A percentile compares a stretch with the other conserved stretches of the same genome.
Conservation (phyloP, 768 basidiomycete genomes). For the Fomitopsis serialis region DNA sequence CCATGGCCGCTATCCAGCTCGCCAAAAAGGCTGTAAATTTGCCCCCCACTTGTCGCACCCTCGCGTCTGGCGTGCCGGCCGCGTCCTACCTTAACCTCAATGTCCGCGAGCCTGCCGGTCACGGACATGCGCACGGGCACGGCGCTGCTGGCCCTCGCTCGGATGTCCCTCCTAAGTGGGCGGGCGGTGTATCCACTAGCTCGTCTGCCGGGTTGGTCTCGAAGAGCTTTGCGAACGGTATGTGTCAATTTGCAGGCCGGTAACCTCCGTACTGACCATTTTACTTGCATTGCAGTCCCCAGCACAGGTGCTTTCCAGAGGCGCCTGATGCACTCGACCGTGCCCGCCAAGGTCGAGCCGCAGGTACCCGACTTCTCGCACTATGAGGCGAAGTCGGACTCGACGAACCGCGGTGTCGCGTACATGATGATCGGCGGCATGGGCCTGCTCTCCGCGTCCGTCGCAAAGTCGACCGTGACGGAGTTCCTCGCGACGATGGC, state of each 20-base stretch:
- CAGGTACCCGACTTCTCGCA: slow-evolving; percentile 85
- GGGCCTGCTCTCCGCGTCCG: slow-evolving; percentile 90
- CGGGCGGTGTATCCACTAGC: slow-evolving; percentile 46
- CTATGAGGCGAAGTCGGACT: slow-evolving; percentile 68
- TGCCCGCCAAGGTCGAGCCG: slow-evolving; percentile 60
- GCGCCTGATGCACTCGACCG: slow-evolving; percentile 76
- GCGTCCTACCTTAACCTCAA: slow-evolving; percentile 73
- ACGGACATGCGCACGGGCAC: slow-evolving; percentile 52
- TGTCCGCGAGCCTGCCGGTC: slow-evolving; percentile 53
- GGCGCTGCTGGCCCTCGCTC: slow-evolving; percentile 48
- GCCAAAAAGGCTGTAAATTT: slow-evolving; percentile 81
- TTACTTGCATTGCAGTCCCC: slow-evolving; percentile 34
- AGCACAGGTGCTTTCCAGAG: slow-evolving; percentile 52
- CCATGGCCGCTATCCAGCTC: slow-evolving; percentile 68
- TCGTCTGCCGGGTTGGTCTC: slow-evolving; percentile 53
- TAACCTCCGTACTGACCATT: neutral
- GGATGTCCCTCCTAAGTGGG: slow-evolving; percentile 60
- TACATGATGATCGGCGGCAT: slow-evolving; percentile 91
- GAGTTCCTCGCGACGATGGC: slow-evolving; percentile 96
- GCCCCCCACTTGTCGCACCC: slow-evolving; percentile 72
- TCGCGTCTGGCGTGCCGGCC: slow-evolving; percentile 75
- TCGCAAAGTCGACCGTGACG: slow-evolving; percentile 87
- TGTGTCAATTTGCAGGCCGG: slow-evolving; percentile 4
- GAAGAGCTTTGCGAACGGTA: slow-evolving; percentile 63
- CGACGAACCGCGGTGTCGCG: slow-evolving; percentile 68